A percentile compares a stretch with the other conserved stretches of the same genome.
These are phyloP conservation scores for Papiliotrema nemorosa DNA, from an alignment of 1,284 basidiomycete genomes.

Conservation along the genomic window DNA sequence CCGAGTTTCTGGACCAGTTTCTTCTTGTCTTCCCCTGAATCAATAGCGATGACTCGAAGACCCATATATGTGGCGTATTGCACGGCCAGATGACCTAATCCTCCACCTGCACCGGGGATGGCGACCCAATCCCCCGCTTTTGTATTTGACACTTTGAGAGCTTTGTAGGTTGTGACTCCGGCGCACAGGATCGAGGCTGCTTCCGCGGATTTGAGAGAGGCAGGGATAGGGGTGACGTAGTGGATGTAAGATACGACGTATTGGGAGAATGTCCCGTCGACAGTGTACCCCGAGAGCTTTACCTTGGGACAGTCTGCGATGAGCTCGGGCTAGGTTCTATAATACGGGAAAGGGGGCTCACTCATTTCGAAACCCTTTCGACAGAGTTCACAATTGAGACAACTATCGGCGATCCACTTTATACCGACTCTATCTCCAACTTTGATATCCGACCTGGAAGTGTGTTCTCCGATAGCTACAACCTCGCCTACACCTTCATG, in stretches of 20 bases:
- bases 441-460: conserved; percentile 54
- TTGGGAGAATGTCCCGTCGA: conserved; percentile 81
- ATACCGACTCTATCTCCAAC: conserved; percentile 80
- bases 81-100: conserved; percentile 56
- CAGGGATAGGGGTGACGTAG: conserved; percentile 72
- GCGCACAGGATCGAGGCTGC: conserved; percentile 82
- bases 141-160: conserved; percentile 69
- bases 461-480: conserved; percentile 71
- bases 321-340: not conserved
- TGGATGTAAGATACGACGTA: conserved; percentile 59
- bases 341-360: conserved; percentile 15
- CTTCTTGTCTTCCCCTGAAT: conserved; percentile 69
- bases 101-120: conserved; percentile 56
- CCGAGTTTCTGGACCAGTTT: conserved; percentile 66
- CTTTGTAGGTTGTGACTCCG: conserved; percentile 63
- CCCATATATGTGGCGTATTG: conserved; percentile 75
- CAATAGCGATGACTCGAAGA: conserved; percentile 74
- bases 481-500: conserved; percentile 54
- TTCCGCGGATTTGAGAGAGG: conserved; percentile 60
- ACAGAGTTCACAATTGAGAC: conserved; percentile 70
- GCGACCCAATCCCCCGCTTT: conserved; percentile 75
- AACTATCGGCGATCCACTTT: conserved; percentile 73
- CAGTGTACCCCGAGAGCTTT: conserved; percentile 66
- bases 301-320: conserved; percentile 60
- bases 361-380: conserved; percentile 61